A percentile compares a stretch with the other conserved stretches of the same genome.
Evolutionary conservation across 495 filamentous ascomycete genomes (phyloP).

Genomic region (Penicillium daleae): DNA sequence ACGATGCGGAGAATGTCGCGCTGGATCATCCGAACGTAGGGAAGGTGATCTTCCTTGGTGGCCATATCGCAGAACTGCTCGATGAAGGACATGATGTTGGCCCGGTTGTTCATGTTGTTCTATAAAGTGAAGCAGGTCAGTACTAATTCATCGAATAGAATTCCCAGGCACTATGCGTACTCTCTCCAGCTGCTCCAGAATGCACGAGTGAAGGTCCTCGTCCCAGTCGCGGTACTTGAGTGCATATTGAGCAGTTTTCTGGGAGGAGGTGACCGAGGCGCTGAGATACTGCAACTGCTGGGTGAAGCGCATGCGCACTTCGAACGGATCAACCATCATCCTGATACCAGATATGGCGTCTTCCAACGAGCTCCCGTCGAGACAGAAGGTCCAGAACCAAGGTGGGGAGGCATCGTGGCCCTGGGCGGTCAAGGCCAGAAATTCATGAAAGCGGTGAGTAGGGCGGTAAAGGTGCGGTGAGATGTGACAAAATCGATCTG

Average conservation of each 20-base stretch:
- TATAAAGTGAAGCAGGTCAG: conserved; percentile 31
- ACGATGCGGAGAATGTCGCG: conserved; percentile 87
- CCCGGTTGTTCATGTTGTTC: conserved; percentile 94
- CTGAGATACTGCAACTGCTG: conserved; percentile 83
- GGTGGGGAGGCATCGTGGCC: no score
- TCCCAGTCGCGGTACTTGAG: conserved; percentile 89
- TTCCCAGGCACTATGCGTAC: conserved; percentile 44
- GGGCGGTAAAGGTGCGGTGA: not conserved
- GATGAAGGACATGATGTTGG: conserved; percentile 99
- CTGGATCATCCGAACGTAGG: conserved; percentile 92
- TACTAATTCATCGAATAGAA: not conserved
- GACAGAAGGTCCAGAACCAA: no score
- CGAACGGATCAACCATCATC: conserved; percentile 91
- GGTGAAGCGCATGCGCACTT: conserved; percentile 97
- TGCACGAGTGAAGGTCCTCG: conserved; percentile 96
- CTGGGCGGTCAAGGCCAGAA: not conserved
- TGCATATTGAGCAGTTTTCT: conserved; percentile 93
- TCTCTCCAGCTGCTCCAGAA: conserved; percentile 89
- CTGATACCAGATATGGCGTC: conserved; percentile 18
- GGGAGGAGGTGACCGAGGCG: conserved; percentile 82
- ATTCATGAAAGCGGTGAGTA: not conserved
- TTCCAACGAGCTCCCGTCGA: no score
- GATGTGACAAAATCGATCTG: no score
- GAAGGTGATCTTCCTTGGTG: conserved; percentile 68
- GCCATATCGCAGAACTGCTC: conserved; percentile 92